Evolutionary conservation across 306 rosid genomes (phyloP), one percentile per base, ranked within the genome.

Genomic region (Vicia faba): DNA sequence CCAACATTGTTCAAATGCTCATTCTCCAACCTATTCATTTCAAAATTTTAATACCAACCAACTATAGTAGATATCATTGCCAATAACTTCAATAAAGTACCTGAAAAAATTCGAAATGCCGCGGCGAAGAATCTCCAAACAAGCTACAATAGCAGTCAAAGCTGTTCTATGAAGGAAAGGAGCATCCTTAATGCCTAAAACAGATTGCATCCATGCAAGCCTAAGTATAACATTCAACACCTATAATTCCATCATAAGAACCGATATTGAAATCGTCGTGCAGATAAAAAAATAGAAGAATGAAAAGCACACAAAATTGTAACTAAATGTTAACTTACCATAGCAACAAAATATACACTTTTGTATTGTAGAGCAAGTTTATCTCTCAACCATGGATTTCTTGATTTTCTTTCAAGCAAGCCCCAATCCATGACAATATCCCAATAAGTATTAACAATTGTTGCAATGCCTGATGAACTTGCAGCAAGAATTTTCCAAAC

Each of bases 71-170:
- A n/a, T n/a, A 33, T 33, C 38, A 33, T 33, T 33, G 9, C 9
- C 38, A 33, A 33, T 33, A 33, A 33, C 38, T 13, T 54, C 4
- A 14, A 64, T 4, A 59, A 53, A 5, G 29, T 69, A 91, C 97
- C 97, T 82, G 81, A 88, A 91, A 76, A 91, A 88, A 67, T 91
- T 91, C 96, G 96, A 88, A 56, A 91, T 86, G 75, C 97, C 96
- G 0, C 92, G 96, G 1, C 91, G 92, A 70, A 88, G 69, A 53
- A 88, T 88, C 69, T 91, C 97, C 79, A 91, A 78, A 68, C 84
- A 80, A 35, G 92, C 85, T 9, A 91, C 84, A 13, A 88, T 13
- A 45, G 95, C 86, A 64, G 73, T 51, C 19, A 86, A 64, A 62
- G 91, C 93, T 58, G 73, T 82, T 68, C 65, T 80, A 25, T 86